Base-by-base conservation (phyloP, 768 basidiomycete species). In the Russula olivacea region DNA sequence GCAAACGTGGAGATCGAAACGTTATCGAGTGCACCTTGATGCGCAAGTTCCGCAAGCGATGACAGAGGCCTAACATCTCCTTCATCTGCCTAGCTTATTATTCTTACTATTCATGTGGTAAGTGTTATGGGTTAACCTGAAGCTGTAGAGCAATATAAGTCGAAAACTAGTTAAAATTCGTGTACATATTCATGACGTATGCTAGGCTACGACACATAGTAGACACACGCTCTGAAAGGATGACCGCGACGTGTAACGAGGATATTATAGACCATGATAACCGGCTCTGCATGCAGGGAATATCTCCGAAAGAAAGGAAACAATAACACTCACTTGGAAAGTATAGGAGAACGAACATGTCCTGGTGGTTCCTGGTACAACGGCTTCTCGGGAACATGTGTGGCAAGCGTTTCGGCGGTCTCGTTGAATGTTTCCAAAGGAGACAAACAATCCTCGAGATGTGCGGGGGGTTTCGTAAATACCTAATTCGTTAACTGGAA, bases 341-440 rank as follows among this genome's bases (percentile, higher is more conserved):
- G 59, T 43, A 67, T 59, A 30, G 66, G 66, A 2, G 66, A 65
- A 32, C 66, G 66, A 34, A 67, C 36, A 23, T 67, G 66, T 25
- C 66, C 60, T 3, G 40, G 48, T 3, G 45, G 41, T n/a, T 61
- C 64, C 14, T 51, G 55, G 25, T 45, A 34, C 28, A 43, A 53
- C 25, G 45, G 38, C 6, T 34, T 32, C 48, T 64, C 66, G 2
- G 51, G n/a, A 28, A 34, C 38, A 23, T n/a, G 50, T 2, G 52
- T 17, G 28, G 41, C 30, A 32, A 54, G 56, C 28, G 53, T 62
- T 12, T 34, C 36, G 17, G 47, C 40, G 7, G 52, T 50, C 40
- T 64, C 63, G 8, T 49, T 48, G 32, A 64, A 64, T 11, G 58
- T 36, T 21, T 64, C 58, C 32, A 64, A 45, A 10, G n/a, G n/a